Base-by-base conservation (phyloP, 2,329 filamentous ascomycete genomes). In the Venturia effusa region DNA sequence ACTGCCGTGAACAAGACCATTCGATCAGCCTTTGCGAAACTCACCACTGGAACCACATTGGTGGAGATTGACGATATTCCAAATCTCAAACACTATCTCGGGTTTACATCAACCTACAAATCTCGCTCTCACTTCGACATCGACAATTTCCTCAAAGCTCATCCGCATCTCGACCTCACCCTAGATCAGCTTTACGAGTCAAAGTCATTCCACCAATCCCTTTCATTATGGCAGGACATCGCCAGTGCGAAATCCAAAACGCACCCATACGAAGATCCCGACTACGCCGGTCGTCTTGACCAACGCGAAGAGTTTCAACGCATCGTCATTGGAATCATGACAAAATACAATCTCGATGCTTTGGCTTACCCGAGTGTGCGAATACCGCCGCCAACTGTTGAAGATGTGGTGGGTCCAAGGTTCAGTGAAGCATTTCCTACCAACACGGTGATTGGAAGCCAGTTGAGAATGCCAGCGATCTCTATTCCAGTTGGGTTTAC, bases 371-470 rank as follows among this genome's bases (percentile, higher is more conserved):
- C 74, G 1, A 74, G 22, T 17, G 45, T 55, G 4, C 1, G 43
- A 24, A 66, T 73, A 0, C 69, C 74, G 11, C 70, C 74, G 11
- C 74, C 73, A 4, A 71, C 68, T 24, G 70, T 71, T 19, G 64
- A 70, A 54, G 72, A 75, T 66, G 68, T 73, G 10, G 65, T 69
- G 10, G 70, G 68, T 48, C 63, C 65, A 30, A 68, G 72, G 37
- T 74, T 66, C 15, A 62, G 64, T 13, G 64, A 67, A 7, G 66
- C 70, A 51, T 75, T 74, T 60, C 71, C 71, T 8, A 73, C 70
- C 3, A 75, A 76, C 62, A 76, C 75, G 3, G 67, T 71, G 1
- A 70, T 77, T 59, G 74, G 71, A 0, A 73, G 71, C 61, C 70
- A 71, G 45, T 64, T 71, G 45, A 68, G 71, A 6, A 69, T 71